Evolutionary conservation across 1,284 basidiomycete genomes (phyloP).

Genomic region (Filobasidium uniguttulatum): DNA sequence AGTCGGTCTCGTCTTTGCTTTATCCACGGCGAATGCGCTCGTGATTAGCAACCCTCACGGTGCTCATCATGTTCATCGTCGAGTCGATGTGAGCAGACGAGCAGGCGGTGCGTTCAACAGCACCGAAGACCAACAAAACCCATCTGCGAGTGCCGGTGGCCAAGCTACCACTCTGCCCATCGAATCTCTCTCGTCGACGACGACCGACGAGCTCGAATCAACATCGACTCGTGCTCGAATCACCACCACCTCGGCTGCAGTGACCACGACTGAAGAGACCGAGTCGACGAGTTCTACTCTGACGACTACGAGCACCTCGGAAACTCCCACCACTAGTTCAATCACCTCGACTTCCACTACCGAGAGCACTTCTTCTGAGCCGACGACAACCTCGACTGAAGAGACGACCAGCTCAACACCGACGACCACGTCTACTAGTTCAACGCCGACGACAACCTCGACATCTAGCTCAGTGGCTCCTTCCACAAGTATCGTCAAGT

Average conservation of each 20-base stretch:
- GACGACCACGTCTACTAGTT: not conserved
- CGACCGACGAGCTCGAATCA: no score
- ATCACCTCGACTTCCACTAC: slow-evolving; percentile 1
- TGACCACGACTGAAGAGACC: not conserved
- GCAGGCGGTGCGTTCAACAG: slow-evolving; percentile 11
- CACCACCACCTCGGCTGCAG: not conserved
- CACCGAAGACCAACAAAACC: slow-evolving; percentile 3
- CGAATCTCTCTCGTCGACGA: no score
- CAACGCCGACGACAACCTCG: slow-evolving; percentile 1
- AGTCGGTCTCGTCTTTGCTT: not conserved
- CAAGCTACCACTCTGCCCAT: not conserved
- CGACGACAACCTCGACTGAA: not conserved
- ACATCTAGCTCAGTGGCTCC: slow-evolving; percentile 2
- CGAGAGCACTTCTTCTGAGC: no score
- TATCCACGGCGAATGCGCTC: not conserved
- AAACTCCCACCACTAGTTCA: not conserved
- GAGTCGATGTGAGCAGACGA: not conserved
- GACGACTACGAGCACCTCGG: not conserved
- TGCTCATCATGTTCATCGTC: not conserved
- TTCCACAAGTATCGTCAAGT: slow-evolving; percentile 8
- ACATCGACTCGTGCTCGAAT: no score
- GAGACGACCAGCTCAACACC: not conserved
- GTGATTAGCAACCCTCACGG: not conserved
- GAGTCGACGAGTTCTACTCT: not conserved
- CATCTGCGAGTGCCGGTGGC: slow-evolving; percentile 1